phyloP scores from a whole-genome alignment of 202 grass and related monocot genomes.

The Panicum hallii region DNA sequence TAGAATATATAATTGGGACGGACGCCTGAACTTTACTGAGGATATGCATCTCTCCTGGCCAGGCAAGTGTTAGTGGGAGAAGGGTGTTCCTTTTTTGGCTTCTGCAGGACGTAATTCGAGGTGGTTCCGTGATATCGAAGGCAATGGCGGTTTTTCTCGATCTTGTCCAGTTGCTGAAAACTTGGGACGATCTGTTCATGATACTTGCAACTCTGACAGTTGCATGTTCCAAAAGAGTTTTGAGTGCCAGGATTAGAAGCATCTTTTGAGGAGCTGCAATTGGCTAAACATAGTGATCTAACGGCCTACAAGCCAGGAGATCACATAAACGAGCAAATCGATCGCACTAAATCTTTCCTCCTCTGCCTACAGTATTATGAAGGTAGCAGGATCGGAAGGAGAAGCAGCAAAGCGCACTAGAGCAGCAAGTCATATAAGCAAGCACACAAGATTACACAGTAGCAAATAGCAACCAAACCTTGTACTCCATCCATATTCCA shows the following conservation, averaged over 20 bases:
- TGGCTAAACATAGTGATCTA: not conserved
- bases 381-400: not conserved
- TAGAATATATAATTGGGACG: constrained; percentile 6
- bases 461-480: not conserved
- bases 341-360: not conserved
- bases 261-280: not conserved
- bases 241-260: not conserved
- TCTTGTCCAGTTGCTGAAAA: not conserved
- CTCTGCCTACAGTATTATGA: not conserved
- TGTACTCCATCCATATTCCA: not conserved
- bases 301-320: not conserved
- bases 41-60: constrained; percentile 21
- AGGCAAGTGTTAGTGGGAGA: not conserved
- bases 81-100: not conserved
- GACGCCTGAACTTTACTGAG: not conserved
- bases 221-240: not conserved
- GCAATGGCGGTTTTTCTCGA: not conserved
- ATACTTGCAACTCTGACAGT: not conserved
- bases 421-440: not conserved
- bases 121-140: not conserved
- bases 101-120: not conserved
- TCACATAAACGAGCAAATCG: not conserved
- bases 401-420: not conserved
- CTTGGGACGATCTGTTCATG: not conserved
- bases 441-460: not conserved